These are phyloP conservation scores for Porcisia deanei DNA, from an alignment of 208 protist genomes.

Conservation along the genomic window DNA sequence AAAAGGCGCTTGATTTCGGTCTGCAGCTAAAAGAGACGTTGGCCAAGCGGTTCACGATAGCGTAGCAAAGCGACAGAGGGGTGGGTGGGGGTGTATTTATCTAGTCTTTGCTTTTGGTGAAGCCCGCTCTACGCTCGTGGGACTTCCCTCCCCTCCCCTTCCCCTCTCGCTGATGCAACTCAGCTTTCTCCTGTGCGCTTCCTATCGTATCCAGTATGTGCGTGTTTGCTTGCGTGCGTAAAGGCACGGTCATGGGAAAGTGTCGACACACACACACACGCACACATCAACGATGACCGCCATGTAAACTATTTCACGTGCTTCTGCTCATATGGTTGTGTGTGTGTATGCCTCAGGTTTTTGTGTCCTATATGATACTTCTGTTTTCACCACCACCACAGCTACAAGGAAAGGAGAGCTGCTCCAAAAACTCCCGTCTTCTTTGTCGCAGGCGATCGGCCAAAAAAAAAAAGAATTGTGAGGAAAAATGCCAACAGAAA, in stretches of 20 bases:
- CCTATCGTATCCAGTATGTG: neutral
- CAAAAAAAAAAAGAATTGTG: neutral
- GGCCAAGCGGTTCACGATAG: conserved; percentile 6
- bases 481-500: neutral
- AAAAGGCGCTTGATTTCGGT: conserved; percentile 90
- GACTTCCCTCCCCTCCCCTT: too few relatives aligned
- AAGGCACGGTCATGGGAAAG: too few relatives aligned
- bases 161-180: neutral
- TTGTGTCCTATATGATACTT: neutral
- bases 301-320: neutral
- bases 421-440: neutral
- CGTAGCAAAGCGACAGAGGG: neutral
- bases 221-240: neutral
- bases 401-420: neutral
- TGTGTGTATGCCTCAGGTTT: neutral
- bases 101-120: neutral
- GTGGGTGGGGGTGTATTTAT: neutral
- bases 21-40: conserved; percentile 84
- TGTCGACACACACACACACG: too few relatives aligned
- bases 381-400: neutral
- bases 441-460: neutral
- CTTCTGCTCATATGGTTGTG: neutral
- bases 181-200: neutral
- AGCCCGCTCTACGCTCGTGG: neutral
- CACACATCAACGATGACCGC: neutral